Evolutionary conservation across 306 rosid species (phyloP).

Genomic region (Quercus aquifolioides): DNA sequence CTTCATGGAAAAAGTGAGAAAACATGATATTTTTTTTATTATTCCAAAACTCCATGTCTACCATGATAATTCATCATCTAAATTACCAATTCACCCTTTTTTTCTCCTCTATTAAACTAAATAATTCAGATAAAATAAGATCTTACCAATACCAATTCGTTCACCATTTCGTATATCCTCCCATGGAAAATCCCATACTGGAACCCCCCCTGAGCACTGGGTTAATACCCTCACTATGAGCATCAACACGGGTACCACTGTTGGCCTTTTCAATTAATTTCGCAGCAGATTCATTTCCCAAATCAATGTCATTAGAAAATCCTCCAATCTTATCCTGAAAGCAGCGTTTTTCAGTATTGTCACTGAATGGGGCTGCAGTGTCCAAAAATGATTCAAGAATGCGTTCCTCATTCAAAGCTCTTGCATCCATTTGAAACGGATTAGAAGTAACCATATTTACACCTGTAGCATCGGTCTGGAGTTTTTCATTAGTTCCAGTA

Average conservation of each 20-base stretch:
- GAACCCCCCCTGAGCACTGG: slow-evolving; percentile 64
- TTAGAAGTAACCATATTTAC: slow-evolving; percentile 21
- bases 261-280: slow-evolving; percentile 25
- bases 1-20: background rate
- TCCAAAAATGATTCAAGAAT: slow-evolving; percentile 17
- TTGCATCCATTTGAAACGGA: slow-evolving; percentile 23
- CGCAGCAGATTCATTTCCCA: slow-evolving; percentile 32
- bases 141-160: slow-evolving; percentile 99
- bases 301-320: slow-evolving; percentile 23
- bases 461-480: slow-evolving; percentile 25
- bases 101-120: background rate
- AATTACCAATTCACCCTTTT: background rate
- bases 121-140: background rate
- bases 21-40: background rate
- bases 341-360: slow-evolving; percentile 25
- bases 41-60: background rate
- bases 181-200: slow-evolving; percentile 94
- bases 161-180: slow-evolving; percentile 93
- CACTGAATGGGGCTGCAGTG: slow-evolving; percentile 24
- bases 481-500: slow-evolving; percentile 29
- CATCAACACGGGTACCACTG: slow-evolving; percentile 35
- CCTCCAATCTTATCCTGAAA: slow-evolving; percentile 32
- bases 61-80: background rate
- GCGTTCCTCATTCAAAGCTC: slow-evolving; percentile 33
- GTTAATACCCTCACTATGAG: slow-evolving; percentile 41